Evolutionary conservation across 176 grass and related monocot species (phyloP), one percentile per base, ranked within the genome.

Genomic region (Puya raimondii): DNA sequence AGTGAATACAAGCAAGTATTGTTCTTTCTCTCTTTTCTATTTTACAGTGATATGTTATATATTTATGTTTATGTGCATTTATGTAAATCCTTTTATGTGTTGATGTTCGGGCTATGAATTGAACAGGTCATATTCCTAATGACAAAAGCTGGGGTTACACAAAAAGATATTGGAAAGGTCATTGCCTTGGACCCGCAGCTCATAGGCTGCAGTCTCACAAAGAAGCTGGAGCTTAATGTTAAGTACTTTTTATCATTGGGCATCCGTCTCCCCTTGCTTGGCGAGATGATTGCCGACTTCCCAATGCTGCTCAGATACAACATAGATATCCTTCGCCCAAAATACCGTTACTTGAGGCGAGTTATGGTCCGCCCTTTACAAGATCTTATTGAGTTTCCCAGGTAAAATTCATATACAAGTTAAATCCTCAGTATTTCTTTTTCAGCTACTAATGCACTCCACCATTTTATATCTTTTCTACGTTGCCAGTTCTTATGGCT

Each of bases 101-200:
- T 58, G 57, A 17, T 58, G 47, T 23, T 13, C 27, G 15, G 21
- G 15, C 15, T 12, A 12, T 15, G 47, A 61, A 48, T 29, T 27
- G 0, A 18, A 47, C 67, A 96, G 92, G 79, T 97, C 48, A 85
- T 92, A 73, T 97, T 87, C 80, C 77, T 97, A 74, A 70, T 91
- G 79, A 92, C 86, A 2, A 91, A 90, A 69, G 93, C 68, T 69
- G 93, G 76, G 72, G 93, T 97, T 11, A 83, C 75, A 66, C 79
- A 90, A 73, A 66, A 85, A 48, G 86, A 92, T 63, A 90, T 97
- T 12, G 88, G 86, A 48, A 97, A 97, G 67, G 93, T 97, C 11
- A 92, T 97, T 66, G 88, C 88, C 4, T 73, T 87, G 73, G 93
- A 96, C 67, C 88, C 93, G 6, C 93, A 96, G 64, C 88, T 96